phyloP scores from a whole-genome alignment of 2,329 filamentous ascomycete species.

The Hymenoscyphus infarciens region DNA sequence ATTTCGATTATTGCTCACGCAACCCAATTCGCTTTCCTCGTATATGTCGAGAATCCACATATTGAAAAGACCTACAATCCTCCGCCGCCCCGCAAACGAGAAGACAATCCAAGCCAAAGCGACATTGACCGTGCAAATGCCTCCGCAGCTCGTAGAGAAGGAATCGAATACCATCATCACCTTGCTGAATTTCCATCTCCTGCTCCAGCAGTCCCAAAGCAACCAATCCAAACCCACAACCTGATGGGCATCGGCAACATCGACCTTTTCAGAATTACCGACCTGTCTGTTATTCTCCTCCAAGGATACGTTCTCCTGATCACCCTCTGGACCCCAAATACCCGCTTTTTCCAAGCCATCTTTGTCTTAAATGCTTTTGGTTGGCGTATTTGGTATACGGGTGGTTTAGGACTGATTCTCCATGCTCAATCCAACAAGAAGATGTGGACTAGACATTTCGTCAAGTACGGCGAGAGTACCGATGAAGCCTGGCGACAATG shows the following conservation, averaged over 20 bases:
- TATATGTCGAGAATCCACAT: slow-evolving; percentile 90
- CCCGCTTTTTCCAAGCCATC: slow-evolving; percentile 67
- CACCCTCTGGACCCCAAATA: slow-evolving; percentile 73
- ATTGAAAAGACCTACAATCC: slow-evolving; percentile 98
- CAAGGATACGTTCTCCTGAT: slow-evolving; percentile 71
- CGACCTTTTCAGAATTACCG: slow-evolving; percentile 83
- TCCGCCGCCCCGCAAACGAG: slow-evolving; percentile 65
- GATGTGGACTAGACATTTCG: slow-evolving; percentile 93
- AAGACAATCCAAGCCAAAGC: slow-evolving; percentile 28
- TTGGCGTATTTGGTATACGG: slow-evolving; percentile 89
- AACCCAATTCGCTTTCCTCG: slow-evolving; percentile 89
- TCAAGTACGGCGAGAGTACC: slow-evolving; percentile 89
- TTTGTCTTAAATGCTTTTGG: slow-evolving; percentile 77
- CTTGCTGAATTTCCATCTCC: slow-evolving; percentile 9
- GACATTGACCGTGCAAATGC: slow-evolving; percentile 37
- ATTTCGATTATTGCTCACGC: slow-evolving; percentile 94
- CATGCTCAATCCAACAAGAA: slow-evolving; percentile 85
- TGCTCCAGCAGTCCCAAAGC: slow-evolving; percentile 32
- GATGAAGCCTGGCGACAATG: slow-evolving; percentile 96
- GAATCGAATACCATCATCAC: slow-evolving; percentile 29
- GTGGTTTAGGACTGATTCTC: slow-evolving; percentile 82
- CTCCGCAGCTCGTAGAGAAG: slow-evolving; percentile 35
- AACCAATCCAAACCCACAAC: slow-evolving; percentile 72
- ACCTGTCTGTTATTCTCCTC: slow-evolving; percentile 75
- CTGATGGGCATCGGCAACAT: slow-evolving; percentile 79